Conservation (phyloP, 257 asterid genomes). For the Striga asiatica region DNA sequence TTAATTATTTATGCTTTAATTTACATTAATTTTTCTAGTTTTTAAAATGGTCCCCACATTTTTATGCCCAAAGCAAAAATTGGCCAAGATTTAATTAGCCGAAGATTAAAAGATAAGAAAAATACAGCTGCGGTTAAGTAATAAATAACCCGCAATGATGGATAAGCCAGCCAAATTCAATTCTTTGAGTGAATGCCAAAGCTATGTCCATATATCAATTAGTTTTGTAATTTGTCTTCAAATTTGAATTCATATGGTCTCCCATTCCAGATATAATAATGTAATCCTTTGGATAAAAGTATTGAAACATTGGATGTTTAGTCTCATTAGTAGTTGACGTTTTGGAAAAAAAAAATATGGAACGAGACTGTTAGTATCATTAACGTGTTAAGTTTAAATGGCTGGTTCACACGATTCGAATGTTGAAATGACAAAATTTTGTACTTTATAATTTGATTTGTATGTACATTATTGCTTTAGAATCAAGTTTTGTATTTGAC, state of each 20-base stretch:
- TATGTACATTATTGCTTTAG: too few relatives aligned
- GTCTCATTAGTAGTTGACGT: too few relatives aligned
- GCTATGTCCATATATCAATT: neutral
- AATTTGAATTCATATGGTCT: neutral
- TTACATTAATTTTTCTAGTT: slow-evolving; percentile 27
- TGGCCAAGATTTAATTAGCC: slow-evolving; percentile 15
- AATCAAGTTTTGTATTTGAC: too few relatives aligned
- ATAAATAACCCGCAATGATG: slow-evolving; percentile 8
- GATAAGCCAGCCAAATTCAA: slow-evolving; percentile 10
- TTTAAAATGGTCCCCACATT: slow-evolving; percentile 38
- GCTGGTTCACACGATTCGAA: too few relatives aligned
- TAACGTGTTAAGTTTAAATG: too few relatives aligned
- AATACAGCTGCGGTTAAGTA: slow-evolving; percentile 19
- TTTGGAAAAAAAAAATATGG: too few relatives aligned
- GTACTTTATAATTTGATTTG: too few relatives aligned
- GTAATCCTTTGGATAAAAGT: too few relatives aligned
- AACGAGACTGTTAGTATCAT: too few relatives aligned
- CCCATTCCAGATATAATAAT: neutral
- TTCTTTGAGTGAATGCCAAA: slow-evolving; percentile 21
- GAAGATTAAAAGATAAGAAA: slow-evolving; percentile 26
- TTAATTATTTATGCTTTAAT: too few relatives aligned
- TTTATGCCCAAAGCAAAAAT: slow-evolving; percentile 36
- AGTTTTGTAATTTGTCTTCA: neutral
- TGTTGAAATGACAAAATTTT: too few relatives aligned
- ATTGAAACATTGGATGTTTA: too few relatives aligned